Conservation (phyloP, 768 basidiomycete species). For the Suillus tomentosus region DNA sequence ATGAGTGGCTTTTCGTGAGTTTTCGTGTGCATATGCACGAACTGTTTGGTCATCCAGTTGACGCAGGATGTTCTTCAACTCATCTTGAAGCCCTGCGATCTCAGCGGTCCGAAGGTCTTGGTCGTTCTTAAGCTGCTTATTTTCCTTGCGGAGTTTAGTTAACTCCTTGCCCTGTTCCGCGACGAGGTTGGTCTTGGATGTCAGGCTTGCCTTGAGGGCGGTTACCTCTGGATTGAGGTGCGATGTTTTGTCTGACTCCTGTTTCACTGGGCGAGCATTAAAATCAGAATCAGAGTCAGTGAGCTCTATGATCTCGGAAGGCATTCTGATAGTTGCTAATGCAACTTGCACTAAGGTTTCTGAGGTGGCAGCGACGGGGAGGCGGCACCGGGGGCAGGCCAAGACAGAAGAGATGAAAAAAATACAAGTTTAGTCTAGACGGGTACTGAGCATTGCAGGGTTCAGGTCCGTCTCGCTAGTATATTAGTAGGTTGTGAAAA, state of each 20-base stretch:
- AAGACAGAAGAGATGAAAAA: background rate
- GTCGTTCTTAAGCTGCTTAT: background rate
- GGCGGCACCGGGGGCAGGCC: too few relatives aligned
- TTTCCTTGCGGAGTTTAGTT: constrained; percentile 5
- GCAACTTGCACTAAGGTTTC: background rate
- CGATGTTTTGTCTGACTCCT: background rate
- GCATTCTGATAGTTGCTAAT: background rate
- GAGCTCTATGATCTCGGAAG: constrained; percentile 1
- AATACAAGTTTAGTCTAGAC: background rate
- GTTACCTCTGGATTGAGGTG: background rate
- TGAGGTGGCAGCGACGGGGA: background rate
- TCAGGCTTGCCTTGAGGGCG: background rate
- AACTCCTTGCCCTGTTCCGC: constrained; percentile 1
- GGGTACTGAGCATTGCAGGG: background rate
- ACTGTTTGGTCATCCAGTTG: constrained; percentile 6
- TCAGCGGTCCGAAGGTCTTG: constrained; percentile 4
- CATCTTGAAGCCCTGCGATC: constrained; percentile 10
- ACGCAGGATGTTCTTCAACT: constrained; percentile 4
- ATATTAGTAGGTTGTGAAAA: background rate
- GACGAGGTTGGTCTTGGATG: constrained; percentile 3
- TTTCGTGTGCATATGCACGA: background rate
- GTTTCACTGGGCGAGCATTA: background rate
- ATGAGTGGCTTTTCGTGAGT: background rate
- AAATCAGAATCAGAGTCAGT: constrained; percentile 2
- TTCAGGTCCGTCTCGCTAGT: background rate